These are phyloP conservation scores for Protomyces inouyei DNA, from an alignment of 1,139 yeast genomes.

Conservation along the genomic window DNA sequence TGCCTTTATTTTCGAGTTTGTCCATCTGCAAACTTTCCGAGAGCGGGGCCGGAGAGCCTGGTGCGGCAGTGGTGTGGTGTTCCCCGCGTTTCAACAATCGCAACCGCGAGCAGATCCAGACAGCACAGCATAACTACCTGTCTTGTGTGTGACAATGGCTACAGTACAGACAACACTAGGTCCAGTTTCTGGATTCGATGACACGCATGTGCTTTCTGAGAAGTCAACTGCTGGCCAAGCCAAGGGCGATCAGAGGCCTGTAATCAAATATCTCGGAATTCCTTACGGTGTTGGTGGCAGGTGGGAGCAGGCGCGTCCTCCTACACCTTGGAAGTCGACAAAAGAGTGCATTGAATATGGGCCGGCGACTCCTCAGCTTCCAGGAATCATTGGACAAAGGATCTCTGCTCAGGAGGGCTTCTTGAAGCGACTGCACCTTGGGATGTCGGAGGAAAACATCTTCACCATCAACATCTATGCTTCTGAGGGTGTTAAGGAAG, in stretches of 20 bases:
- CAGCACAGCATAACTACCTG: background rate
- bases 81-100: too few species aligned
- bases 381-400: slow-evolving; percentile 1
- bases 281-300: slow-evolving; percentile 16
- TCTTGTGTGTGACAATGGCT: background rate
- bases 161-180: slow-evolving; percentile 13
- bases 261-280: slow-evolving; percentile 16
- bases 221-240: slow-evolving; percentile 4
- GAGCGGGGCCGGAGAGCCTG: too few species aligned
- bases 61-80: too few species aligned
- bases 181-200: slow-evolving; percentile 20
- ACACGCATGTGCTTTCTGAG: slow-evolving; percentile 9
- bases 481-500: slow-evolving; percentile 17
- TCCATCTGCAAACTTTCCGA: too few species aligned
- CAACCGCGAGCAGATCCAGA: background rate
- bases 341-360: slow-evolving; percentile 18
- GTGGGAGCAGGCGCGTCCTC: slow-evolving; percentile 12
- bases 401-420: background rate
- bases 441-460: slow-evolving; percentile 7
- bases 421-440: slow-evolving; percentile 9
- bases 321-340: slow-evolving; percentile 1
- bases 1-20: too few species aligned
- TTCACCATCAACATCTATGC: slow-evolving; percentile 17
- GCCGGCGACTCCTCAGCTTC: slow-evolving; percentile 10
- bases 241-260: background rate